Evolutionary conservation across 345 rosid species (phyloP), one percentile per base, ranked within the genome.

Genomic region (Stellera chamaejasme): DNA sequence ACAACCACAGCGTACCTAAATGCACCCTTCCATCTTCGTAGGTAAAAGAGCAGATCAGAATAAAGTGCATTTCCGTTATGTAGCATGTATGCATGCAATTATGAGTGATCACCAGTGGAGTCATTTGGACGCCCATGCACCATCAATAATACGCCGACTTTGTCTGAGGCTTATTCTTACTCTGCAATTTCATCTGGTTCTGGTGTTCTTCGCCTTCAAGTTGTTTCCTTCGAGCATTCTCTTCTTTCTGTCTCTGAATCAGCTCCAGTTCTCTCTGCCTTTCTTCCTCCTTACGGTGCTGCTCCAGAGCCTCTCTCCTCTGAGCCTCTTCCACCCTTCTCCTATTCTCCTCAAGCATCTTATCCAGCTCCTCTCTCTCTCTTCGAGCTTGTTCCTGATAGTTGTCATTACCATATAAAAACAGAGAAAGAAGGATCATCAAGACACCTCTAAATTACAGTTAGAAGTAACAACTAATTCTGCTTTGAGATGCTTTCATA

Each of bases 321-420:
- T 85, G 96, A 43, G 96, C 43, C 67, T 85, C 96, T 67, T 83
- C 94, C 59, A 88, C 96, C 60, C 85, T 81, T 72, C 91, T 78
- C 70, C 57, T 74, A 69, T 88, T 88, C 74, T 88, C 96, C 71
- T 85, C 88, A 53, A 88, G 72, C 96, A 88, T 83, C 73, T 80
- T 85, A 61, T 88, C 96, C 46, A 85, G 78, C 69, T 88, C 94
- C 58, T 88, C 91, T 70, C 90, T 78, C 60, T 85, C 96, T 72
- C 71, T 88, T 61, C 82, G 73, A 28, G 85, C 83, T 83, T 83
- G 90, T 69, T 81, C 94, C 96, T 88, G 75, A 4, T 11, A 44
- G 39, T 62, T 50, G 49, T 56, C 14, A 44, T 15, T 0, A 43
- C 39, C 32, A 10, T 13, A 62, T 46, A 54, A 54, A 28, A 26